Base-by-base conservation (phyloP, 164 flowering plant genomes). In the Nelumbo lutea region DNA sequence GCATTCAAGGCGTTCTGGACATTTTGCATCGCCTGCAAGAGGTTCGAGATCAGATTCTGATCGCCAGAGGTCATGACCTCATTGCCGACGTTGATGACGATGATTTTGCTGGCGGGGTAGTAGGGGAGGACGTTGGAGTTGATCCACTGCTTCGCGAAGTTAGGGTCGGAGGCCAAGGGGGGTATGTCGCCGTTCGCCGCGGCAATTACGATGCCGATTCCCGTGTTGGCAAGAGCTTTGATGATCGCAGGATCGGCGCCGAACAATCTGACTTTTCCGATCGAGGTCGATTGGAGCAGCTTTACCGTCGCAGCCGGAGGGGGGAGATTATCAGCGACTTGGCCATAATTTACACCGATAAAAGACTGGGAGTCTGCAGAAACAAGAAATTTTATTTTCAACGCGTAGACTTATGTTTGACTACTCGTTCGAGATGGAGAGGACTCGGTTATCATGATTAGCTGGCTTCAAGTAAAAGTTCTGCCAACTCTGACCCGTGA, bases 311-410 rank as follows among this genome's bases (percentile, higher is more conserved):
- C 83, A 2, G 81, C 68, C 45, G 96, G 91, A 1, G 97, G 83
- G 9, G 98, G 98, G 38, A 93, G 91, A 68, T 93, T 88, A 81
- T 93, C 86, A 40, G 94, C 98, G 38, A 91, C 89, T 73, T 88
- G 85, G 42, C 98, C 98, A 66, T 93, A 93, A 76, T 91, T 91
- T 6, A 93, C 74, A 1, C 98, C 98, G 58, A 93, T 78, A 73
- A 83, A 93, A 5, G 98, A 78, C 62, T 93, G 75, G 2, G 96
- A 82, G 1, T 69, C 98, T 93, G 84, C 70, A 71, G 52, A 68
- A 73, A 66, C 14, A 3, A 0, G 5, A 38, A 9, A 6, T 14
- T 42, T 50, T 66, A 6, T 14, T 42, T 50, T 66, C 58, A 55
- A 60, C 4, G n/a, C 42, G 39, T 5, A 65, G 46, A 51, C 39